A percentile compares a stretch with the other conserved stretches of the same genome.
Conservation (phyloP, 495 filamentous ascomycete species). For the Platismatia glauca region DNA sequence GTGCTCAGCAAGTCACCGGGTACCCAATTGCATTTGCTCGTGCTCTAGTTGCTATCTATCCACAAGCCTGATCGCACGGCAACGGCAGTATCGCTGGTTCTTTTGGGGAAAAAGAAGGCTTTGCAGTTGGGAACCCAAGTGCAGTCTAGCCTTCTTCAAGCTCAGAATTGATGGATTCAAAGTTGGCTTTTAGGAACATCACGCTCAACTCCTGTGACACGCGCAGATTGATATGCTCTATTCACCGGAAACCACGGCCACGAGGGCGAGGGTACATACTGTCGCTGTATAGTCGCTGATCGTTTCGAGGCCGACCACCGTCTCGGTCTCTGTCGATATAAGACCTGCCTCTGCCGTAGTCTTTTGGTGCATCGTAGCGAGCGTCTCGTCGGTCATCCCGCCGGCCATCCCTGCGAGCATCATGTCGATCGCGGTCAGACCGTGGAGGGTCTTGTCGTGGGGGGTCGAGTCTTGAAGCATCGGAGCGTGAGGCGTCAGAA, state of each 20-base stretch:
- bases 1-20: background rate
- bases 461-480: conserved; percentile 1
- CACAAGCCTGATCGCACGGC: background rate
- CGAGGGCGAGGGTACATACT: conserved; percentile 26
- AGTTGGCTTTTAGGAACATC: background rate
- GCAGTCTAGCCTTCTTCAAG: background rate
- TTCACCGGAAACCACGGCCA: conserved; percentile 28
- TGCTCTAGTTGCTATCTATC: background rate
- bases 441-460: conserved; percentile 3
- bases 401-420: conserved; percentile 7
- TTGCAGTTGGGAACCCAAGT: background rate
- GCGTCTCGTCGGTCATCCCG: conserved; percentile 9
- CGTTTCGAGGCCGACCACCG: conserved; percentile 15
- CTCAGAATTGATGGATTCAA: background rate
- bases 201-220: background rate
- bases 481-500: background rate
- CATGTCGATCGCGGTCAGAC: conserved; percentile 12
- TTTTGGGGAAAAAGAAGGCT: background rate
- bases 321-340: conserved; percentile 20
- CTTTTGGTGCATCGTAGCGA: conserved; percentile 23
- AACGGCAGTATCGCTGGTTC: background rate
- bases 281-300: conserved; percentile 39
- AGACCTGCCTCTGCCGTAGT: conserved; percentile 21
- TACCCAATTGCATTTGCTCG: background rate
- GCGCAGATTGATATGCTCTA: background rate